Conservation (phyloP, 441 rosid genomes). For the Erodium moschatum region DNA sequence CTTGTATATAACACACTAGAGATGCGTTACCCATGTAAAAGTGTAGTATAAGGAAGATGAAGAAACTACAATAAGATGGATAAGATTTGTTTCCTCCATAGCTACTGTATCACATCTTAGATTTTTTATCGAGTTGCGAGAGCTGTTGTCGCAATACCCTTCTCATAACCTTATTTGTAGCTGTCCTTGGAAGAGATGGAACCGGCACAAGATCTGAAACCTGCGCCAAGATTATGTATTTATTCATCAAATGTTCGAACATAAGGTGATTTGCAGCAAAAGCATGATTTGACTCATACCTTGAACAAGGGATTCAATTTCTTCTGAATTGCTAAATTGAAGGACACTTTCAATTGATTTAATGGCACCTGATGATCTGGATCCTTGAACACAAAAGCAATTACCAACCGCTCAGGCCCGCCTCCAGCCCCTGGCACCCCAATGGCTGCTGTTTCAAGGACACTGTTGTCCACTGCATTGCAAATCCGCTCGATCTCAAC, state of each 20-base stretch:
- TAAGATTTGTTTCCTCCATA: background rate
- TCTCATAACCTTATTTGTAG: constrained; percentile 85
- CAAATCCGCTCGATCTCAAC: constrained; percentile 83
- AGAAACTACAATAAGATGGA: background rate
- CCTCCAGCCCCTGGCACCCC: constrained; percentile 84
- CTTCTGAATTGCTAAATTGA: constrained; percentile 75
- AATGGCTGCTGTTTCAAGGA: constrained; percentile 85
- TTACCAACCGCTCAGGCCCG: constrained; percentile 74
- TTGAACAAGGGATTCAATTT: constrained; percentile 75
- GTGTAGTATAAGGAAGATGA: background rate
- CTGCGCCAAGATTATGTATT: constrained; percentile 27
- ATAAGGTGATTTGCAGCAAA: background rate
- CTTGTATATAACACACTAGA: too few species aligned
- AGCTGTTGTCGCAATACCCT: constrained; percentile 53
- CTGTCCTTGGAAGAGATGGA: constrained; percentile 73
- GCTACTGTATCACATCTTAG: constrained; percentile 37
- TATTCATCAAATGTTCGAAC: constrained; percentile 1
- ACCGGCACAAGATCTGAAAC: constrained; percentile 46
- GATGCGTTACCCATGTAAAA: background rate
- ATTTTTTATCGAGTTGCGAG: constrained; percentile 32
- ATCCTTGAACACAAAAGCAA: constrained; percentile 63
- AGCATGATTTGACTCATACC: constrained; percentile 29
- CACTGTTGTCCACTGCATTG: constrained; percentile 45
- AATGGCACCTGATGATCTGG: constrained; percentile 22
- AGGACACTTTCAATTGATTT: constrained; percentile 45